A percentile compares a stretch with the other conserved stretches of the same genome.
Evolutionary conservation across 169 alveolate species (phyloP).

Genomic region (Nephromyces sp.): DNA sequence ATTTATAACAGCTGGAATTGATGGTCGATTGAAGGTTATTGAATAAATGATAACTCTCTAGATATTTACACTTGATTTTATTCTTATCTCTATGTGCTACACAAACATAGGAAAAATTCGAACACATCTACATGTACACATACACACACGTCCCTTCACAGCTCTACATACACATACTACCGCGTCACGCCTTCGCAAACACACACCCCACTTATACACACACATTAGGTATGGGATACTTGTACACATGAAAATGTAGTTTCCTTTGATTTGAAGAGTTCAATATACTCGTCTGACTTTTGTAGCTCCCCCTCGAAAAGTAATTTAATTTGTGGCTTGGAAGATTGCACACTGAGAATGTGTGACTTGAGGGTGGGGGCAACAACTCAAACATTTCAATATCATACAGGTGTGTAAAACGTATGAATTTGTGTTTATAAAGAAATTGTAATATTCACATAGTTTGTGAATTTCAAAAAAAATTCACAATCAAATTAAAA

Average conservation of each 20-base stretch:
- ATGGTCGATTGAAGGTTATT: background rate
- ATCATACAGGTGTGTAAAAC: background rate
- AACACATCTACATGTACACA: no score
- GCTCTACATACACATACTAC: no score
- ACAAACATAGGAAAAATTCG: no score
- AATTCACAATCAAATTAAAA: background rate
- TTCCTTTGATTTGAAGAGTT: background rate
- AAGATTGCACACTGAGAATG: background rate
- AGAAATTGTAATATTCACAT: background rate
- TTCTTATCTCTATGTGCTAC: no score
- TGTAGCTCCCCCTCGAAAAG: background rate
- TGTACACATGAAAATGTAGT: background rate
- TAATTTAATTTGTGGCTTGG: background rate
- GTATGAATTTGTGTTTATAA: background rate
- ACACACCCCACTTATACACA: no score
- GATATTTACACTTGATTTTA: background rate
- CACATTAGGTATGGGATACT: background rate
- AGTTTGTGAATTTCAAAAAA: no score
- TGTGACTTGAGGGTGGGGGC: background rate
- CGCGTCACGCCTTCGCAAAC: no score
- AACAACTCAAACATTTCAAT: background rate
- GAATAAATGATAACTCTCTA: background rate
- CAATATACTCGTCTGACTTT: background rate
- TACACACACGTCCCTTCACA: no score
- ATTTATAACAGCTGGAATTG: background rate